Evolutionary conservation across 257 asterid genomes (phyloP).

Genomic region (Coffea eugenioides): DNA sequence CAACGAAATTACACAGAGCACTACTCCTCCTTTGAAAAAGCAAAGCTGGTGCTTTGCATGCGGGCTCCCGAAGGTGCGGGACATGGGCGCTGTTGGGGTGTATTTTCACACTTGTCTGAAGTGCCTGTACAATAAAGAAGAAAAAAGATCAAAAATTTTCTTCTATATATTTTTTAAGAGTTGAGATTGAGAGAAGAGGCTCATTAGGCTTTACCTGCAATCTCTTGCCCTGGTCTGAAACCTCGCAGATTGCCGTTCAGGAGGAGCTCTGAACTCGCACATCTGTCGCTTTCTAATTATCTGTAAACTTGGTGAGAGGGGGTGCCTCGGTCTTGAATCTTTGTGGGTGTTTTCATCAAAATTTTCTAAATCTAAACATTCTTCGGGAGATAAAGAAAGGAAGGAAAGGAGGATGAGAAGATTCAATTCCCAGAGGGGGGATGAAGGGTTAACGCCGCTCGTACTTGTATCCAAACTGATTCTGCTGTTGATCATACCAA

Average conservation of each 20-base stretch:
- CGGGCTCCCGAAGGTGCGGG: background rate
- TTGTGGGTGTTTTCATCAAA: background rate
- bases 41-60: background rate
- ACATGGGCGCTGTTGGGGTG: background rate
- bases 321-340: background rate
- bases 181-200: background rate
- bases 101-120: constrained; percentile 21
- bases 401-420: constrained; percentile 40
- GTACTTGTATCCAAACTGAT: background rate
- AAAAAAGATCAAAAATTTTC: background rate
- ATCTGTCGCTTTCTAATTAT: background rate
- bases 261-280: constrained; percentile 13
- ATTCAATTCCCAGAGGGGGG: constrained; percentile 36
- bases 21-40: background rate
- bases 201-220: constrained; percentile 23
- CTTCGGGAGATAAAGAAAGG: constrained; percentile 37
- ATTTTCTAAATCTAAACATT: constrained; percentile 9
- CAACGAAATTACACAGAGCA: background rate
- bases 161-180: background rate
- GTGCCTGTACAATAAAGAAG: constrained; percentile 11
- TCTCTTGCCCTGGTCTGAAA: constrained; percentile 25
- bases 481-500: background rate
- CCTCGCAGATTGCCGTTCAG: constrained; percentile 12
- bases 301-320: background rate
- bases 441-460: background rate